Conservation (phyloP, 2,329 filamentous ascomycete genomes). For the Colletotrichum simmondsii region DNA sequence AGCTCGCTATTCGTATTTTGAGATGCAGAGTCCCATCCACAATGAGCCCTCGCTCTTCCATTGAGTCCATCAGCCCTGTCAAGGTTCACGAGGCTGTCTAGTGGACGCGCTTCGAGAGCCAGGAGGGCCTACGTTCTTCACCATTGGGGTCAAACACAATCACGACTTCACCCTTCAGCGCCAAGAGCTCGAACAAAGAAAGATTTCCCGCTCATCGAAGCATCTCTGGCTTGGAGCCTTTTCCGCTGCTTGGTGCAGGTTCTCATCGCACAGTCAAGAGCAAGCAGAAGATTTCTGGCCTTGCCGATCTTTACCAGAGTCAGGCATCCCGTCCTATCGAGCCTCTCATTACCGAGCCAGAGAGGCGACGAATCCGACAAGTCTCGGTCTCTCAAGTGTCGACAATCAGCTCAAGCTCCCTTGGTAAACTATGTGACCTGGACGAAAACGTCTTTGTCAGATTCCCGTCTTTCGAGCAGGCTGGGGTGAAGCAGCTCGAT, state of each 20-base stretch:
- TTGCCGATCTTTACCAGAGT: background rate
- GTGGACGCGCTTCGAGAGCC: background rate
- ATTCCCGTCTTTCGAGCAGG: background rate
- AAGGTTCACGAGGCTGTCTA: background rate
- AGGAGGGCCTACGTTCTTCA: background rate
- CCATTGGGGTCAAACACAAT: background rate
- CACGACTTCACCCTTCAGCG: background rate
- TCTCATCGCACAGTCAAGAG: background rate
- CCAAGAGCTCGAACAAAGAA: background rate
- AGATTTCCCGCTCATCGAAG: background rate
- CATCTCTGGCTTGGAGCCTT: background rate
- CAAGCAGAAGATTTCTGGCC: background rate
- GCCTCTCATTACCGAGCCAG: background rate
- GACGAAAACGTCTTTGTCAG: background rate
- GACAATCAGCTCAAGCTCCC: background rate
- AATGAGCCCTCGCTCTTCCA: background rate
- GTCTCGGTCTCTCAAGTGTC: background rate
- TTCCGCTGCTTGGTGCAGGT: background rate
- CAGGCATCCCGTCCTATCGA: background rate
- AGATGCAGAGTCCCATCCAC: background rate
- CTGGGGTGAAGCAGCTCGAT: background rate
- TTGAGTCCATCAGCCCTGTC: background rate
- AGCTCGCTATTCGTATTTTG: background rate
- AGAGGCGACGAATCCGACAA: background rate
- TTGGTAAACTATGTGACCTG: background rate